Evolutionary conservation across 495 filamentous ascomycete species (phyloP).

Genomic region (Bryoglossum gracile): DNA sequence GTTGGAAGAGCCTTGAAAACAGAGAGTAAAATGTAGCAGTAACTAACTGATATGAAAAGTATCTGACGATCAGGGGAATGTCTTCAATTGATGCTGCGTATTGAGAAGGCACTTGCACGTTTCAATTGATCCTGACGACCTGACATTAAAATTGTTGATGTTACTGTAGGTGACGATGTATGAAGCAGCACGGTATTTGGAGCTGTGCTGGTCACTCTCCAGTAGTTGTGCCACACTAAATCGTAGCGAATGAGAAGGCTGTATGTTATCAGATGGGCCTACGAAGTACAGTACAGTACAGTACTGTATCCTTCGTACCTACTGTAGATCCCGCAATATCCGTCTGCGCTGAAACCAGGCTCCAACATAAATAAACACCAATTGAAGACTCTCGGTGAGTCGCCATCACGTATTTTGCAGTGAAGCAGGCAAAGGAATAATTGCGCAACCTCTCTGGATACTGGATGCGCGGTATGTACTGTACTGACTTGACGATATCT

Average conservation of each 20-base stretch:
- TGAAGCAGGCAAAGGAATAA: background rate
- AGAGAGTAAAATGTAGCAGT: too few relatives aligned
- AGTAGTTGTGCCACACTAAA: too few relatives aligned
- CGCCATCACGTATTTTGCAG: background rate
- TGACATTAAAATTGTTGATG: background rate
- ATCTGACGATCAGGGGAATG: too few relatives aligned
- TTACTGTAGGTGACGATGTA: background rate
- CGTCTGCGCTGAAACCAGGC: background rate
- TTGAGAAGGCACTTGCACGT: background rate
- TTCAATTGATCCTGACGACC: background rate
- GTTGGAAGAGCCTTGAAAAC: too few relatives aligned
- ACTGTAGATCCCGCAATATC: too few relatives aligned
- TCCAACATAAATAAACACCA: background rate
- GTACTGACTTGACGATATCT: background rate
- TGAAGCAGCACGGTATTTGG: too few relatives aligned
- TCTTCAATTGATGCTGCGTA: background rate
- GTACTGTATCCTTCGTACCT: background rate
- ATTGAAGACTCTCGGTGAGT: constrained; percentile 3
- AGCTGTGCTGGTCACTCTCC: too few relatives aligned
- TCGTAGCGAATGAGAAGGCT: background rate
- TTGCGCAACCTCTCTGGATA: background rate
- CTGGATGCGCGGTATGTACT: background rate
- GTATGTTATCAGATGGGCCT: background rate
- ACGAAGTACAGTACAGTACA: background rate
- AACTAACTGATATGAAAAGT: too few relatives aligned